Percentiles rank a stretch among this genome's conserved stretches.
Evolutionary conservation across 306 rosid species (phyloP).

Genomic region (Vigna angularis): DNA sequence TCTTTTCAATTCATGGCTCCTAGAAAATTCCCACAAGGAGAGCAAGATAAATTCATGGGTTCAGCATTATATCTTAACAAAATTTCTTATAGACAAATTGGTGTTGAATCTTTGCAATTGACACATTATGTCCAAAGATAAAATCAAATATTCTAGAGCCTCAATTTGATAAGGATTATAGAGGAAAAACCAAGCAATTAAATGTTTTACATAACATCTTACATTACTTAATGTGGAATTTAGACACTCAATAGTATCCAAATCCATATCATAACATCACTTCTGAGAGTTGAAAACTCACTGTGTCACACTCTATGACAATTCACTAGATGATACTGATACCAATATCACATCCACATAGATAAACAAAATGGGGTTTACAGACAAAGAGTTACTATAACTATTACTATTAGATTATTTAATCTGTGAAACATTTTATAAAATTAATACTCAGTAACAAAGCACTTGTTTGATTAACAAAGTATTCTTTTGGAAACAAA

Average conservation of each 20-base stretch:
- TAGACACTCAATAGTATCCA: no score
- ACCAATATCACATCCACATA: background rate
- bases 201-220: no score
- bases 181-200: no score
- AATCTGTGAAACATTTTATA: background rate
- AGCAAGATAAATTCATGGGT: slow-evolving; percentile 7
- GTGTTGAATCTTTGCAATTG: slow-evolving; percentile 26
- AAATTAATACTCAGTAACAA: slow-evolving; percentile 9
- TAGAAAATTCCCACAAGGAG: background rate
- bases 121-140: background rate
- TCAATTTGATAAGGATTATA: background rate
- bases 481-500: slow-evolving; percentile 8
- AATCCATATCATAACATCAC: no score
- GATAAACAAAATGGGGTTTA: background rate
- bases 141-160: background rate
- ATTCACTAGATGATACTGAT: no score
- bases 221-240: no score
- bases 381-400: background rate
- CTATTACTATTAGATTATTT: background rate
- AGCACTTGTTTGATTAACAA: slow-evolving; percentile 9
- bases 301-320: no score
- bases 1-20: background rate
- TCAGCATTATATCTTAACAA: background rate
- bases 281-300: no score
- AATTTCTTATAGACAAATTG: background rate